These are phyloP conservation scores for Pseudogymnoascus pannorum DNA, from an alignment of 2,329 filamentous ascomycete species.

Conservation along the genomic window DNA sequence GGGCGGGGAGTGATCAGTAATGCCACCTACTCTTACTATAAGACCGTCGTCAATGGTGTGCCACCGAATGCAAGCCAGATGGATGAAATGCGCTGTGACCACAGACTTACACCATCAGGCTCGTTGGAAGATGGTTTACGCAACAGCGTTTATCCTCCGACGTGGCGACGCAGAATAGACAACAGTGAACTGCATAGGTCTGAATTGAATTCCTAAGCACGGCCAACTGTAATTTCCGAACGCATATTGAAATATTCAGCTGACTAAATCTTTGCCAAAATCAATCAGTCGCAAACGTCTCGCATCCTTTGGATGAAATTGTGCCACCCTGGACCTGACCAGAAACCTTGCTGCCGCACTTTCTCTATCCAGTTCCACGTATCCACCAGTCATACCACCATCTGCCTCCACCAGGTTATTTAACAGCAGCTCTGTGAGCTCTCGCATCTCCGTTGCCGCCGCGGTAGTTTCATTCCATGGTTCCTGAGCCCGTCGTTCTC, in stretches of 20 bases:
- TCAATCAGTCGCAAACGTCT: conserved; percentile 52
- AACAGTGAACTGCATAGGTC: background rate
- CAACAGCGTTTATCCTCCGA: background rate
- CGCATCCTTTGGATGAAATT: conserved; percentile 59
- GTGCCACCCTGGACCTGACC: conserved; percentile 57
- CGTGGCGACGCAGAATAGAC: background rate
- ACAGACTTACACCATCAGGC: no score
- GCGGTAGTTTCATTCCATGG: conserved; percentile 30
- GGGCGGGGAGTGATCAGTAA: no score
- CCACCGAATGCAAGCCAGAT: no score
- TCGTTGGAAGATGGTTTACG: background rate
- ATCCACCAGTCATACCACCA: conserved; percentile 48
- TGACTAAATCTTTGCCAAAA: conserved; percentile 57
- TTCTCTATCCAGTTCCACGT: conserved; percentile 51
- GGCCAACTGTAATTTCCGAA: background rate
- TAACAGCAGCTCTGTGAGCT: conserved; percentile 52
- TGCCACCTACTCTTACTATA: no score
- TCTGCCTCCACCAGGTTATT: conserved; percentile 49
- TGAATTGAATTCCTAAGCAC: background rate
- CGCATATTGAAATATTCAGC: conserved; percentile 28
- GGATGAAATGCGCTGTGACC: no score
- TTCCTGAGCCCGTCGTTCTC: conserved; percentile 14
- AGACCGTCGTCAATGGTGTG: no score
- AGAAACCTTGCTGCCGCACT: conserved; percentile 57
- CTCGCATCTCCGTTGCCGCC: conserved; percentile 51